Base-by-base conservation (phyloP, 2,329 filamentous ascomycete genomes). In the Neonectria magnoliae region DNA sequence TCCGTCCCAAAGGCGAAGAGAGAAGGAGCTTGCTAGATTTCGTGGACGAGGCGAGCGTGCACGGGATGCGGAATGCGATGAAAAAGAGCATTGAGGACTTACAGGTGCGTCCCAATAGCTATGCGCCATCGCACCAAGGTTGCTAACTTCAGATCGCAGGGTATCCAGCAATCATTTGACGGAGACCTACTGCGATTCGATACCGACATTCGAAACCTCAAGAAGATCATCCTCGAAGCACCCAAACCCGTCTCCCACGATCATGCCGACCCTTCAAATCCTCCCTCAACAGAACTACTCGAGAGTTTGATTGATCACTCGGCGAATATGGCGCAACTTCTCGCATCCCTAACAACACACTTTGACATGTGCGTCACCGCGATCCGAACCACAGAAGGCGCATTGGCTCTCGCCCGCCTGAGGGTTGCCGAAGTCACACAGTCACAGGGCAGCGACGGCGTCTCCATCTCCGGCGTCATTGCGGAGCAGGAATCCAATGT, bases 351-450 rank as follows among this genome's bases (percentile, higher is more conserved):
- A 4, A 94, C 93, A 8, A 88, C 87, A 27, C 95, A 98, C 79
- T 98, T 97, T 76, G 95, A 98, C 77, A 88, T 97, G 68, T 98
- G 95, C 77, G 93, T 97, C 14, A 95, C 91, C 1, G 95, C 95
- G 1, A 91, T 98, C 47, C 92, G 94, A 64, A 93, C 95, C 55
- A 98, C 94, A 3, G 94, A 97, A 80, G 92, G 91, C 31, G 92
- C 90, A 5, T 89, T 89, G 13, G 91, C 89, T 5, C 83, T 90
- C 50, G 91, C 90, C 6, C 87, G 90, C 11, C 86, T 87, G 55
- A 91, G 88, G 68, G 91, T 89, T 0, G 90, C 90, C 47, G 90
- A 92, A 69, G 86, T 86, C 31, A 87, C 77, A 74, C 84, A 76
- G 72, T 87, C 75, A 66, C 85, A 79, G 62, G 76, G 71, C 59